These are phyloP conservation scores for Suhomyces kilbournensis DNA, from an alignment of 805 yeast genomes.

Conservation along the genomic window DNA sequence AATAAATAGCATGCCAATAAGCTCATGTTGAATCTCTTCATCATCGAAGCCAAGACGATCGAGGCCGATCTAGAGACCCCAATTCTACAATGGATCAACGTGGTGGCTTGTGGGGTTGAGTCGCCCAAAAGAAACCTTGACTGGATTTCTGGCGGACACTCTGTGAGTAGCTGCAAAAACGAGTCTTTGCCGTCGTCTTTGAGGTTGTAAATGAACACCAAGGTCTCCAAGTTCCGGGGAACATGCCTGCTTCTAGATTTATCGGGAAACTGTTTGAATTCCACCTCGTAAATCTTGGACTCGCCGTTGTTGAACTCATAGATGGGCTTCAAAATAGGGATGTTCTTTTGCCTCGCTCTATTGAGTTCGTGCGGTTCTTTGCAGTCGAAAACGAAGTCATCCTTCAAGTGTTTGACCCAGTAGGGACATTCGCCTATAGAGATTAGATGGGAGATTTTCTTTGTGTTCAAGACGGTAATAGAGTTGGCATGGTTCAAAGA, in stretches of 20 bases:
- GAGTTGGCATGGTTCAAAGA: constrained; percentile 35
- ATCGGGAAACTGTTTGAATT: constrained; percentile 8
- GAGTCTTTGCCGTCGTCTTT: constrained; percentile 41
- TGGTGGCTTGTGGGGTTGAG: constrained; percentile 12
- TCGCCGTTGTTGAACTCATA: constrained; percentile 17
- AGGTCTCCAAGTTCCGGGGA: constrained; percentile 7
- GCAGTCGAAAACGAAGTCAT: constrained; percentile 10
- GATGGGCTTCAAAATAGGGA: constrained; percentile 12
- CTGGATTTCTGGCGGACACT: constrained; percentile 30
- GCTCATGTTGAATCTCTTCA: constrained; percentile 29
- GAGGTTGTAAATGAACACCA: constrained; percentile 30
- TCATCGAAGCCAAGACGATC: constrained; percentile 36
- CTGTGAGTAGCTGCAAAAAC: constrained; percentile 24
- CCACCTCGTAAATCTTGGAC: constrained; percentile 18
- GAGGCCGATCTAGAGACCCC: constrained; percentile 45
- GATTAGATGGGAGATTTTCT: constrained; percentile 24
- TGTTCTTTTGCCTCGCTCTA: neutral
- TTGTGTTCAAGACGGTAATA: constrained; percentile 20
- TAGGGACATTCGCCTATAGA: constrained; percentile 37
- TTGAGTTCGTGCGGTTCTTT: neutral
- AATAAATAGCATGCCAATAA: constrained; percentile 35
- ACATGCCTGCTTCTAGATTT: constrained; percentile 3
- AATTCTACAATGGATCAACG: constrained; percentile 38
- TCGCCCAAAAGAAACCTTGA: constrained; percentile 22
- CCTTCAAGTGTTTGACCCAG: constrained; percentile 23